Conservation (phyloP, 768 basidiomycete species). For the Tremella mesenterica region DNA sequence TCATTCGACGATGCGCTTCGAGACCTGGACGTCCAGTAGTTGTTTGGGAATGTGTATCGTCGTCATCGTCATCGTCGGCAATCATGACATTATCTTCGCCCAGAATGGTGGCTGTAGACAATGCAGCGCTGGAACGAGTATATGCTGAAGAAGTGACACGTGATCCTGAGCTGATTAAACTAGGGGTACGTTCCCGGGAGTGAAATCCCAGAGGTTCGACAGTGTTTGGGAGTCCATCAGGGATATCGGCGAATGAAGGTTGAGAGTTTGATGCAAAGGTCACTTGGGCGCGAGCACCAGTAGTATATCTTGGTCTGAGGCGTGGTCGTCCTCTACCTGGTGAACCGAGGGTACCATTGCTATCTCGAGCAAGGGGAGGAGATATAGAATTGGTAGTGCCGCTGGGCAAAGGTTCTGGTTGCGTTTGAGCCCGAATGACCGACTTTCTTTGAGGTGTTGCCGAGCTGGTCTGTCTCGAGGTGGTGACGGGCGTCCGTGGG, state of each 20-base stretch:
- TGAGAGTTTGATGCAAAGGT: constrained; percentile 4
- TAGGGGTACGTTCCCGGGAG: constrained; percentile 23
- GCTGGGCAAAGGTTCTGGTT: constrained; percentile 5
- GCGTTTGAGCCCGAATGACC: too few relatives aligned
- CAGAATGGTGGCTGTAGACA: constrained; percentile 14
- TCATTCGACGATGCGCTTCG: constrained; percentile 24
- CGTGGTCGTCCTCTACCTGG: constrained; percentile 6
- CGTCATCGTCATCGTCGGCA: constrained; percentile 18
- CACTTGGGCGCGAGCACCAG: constrained; percentile 9
- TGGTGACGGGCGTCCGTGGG: constrained; percentile 19
- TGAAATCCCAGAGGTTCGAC: constrained; percentile 5
- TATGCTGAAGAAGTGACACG: constrained; percentile 21
- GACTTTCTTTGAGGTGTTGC: too few relatives aligned
- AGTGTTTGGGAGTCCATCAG: background rate
- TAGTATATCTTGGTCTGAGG: constrained; percentile 13
- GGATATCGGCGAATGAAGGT: background rate
- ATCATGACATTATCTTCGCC: constrained; percentile 20
- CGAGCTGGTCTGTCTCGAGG: constrained; percentile 14
- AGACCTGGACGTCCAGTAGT: constrained; percentile 5
- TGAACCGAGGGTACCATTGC: constrained; percentile 1
- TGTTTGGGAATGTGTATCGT: background rate
- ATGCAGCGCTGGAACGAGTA: constrained; percentile 23
- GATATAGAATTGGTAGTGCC: too few relatives aligned
- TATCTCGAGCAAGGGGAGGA: too few relatives aligned
- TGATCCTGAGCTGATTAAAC: constrained; percentile 25